A percentile compares a stretch with the other conserved stretches of the same genome.
phyloP scores from a whole-genome alignment of 2,329 filamentous ascomycete species.

The Chaetomium sp. region DNA sequence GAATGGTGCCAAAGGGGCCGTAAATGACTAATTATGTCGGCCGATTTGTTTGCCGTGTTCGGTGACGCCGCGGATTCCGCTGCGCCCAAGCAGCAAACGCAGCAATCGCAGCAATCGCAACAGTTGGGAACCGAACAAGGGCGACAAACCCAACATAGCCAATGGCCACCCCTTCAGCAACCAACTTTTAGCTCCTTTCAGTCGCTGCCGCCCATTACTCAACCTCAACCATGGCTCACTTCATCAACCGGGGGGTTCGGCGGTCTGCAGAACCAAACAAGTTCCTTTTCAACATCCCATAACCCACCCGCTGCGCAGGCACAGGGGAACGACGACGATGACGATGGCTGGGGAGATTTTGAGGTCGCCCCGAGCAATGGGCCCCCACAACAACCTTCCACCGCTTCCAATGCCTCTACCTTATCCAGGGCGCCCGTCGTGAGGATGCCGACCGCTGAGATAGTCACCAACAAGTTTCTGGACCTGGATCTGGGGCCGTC shows the following conservation, averaged over 20 bases:
- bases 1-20: neutral
- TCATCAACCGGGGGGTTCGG: neutral
- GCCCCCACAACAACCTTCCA: constrained; percentile 16
- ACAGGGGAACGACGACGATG: constrained; percentile 40
- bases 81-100: constrained; percentile 11
- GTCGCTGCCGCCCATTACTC: neutral
- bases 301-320: constrained; percentile 8
- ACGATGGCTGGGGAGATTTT: constrained; percentile 64
- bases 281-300: neutral
- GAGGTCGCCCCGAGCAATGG: constrained; percentile 42
- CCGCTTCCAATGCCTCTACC: constrained; percentile 1
- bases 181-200: constrained; percentile 16
- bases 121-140: too few relatives aligned
- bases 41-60: constrained; percentile 60
- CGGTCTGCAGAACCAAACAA: too few relatives aligned
- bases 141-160: constrained; percentile 14
- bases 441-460: constrained; percentile 46
- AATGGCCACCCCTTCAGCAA: constrained; percentile 24
- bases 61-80: constrained; percentile 40
- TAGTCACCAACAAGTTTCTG: constrained; percentile 48
- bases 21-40: constrained; percentile 44
- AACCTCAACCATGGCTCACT: constrained; percentile 3
- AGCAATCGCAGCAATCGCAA: too few relatives aligned
- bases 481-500: constrained; percentile 27
- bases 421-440: constrained; percentile 29